phyloP scores from a whole-genome alignment of 2,329 filamentous ascomycete species.

The Calonectria hawksworthii region DNA sequence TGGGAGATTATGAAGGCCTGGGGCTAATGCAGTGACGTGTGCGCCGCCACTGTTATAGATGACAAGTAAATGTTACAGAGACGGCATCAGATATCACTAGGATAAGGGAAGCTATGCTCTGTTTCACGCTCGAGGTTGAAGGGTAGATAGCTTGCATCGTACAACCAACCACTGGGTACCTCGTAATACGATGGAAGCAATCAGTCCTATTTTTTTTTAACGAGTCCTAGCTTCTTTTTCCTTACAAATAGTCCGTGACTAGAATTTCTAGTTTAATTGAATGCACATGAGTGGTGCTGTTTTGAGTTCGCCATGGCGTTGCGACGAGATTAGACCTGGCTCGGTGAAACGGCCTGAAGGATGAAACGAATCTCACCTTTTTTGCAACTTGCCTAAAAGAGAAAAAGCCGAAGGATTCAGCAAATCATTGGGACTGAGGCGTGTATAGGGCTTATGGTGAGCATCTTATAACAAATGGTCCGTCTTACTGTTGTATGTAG shows the following conservation, averaged over 20 bases:
- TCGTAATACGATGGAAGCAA: not conserved
- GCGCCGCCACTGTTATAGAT: not conserved
- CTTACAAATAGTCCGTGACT: not conserved
- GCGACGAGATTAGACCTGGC: not conserved
- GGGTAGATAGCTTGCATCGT: not conserved
- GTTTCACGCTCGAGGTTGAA: not conserved
- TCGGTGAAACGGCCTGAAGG: not conserved
- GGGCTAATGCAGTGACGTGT: not conserved
- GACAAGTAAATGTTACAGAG: not conserved
- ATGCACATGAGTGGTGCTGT: not conserved
- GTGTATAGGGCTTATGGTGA: constrained; percentile 1
- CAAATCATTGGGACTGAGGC: not conserved
- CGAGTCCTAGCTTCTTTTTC: not conserved
- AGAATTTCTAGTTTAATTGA: too few relatives aligned
- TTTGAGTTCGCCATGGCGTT: not conserved
- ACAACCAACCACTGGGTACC: not conserved
- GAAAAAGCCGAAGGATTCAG: not conserved
- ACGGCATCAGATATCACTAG: not conserved
- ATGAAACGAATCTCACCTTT: not conserved
- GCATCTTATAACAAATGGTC: not conserved
- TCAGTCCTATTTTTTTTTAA: not conserved
- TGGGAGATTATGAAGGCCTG: not conserved
- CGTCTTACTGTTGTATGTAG: not conserved
- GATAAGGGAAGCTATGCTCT: not conserved
- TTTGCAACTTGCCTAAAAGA: constrained; percentile 4